Base-by-base conservation (phyloP, 495 filamentous ascomycete species). In the Aspergillus panamensis region DNA sequence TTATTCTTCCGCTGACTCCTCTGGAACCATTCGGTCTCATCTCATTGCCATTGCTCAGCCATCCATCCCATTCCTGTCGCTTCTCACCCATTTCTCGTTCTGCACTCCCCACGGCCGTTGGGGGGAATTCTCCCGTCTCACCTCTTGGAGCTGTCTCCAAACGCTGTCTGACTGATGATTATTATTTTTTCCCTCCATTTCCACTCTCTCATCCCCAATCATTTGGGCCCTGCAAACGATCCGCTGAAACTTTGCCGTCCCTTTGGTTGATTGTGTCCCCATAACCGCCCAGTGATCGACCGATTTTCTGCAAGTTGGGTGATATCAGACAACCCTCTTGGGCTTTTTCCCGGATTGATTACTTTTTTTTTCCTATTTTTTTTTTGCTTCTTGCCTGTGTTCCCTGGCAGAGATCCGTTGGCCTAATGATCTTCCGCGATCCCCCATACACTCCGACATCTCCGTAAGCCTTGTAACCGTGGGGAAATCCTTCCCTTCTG, bases 381-480 rank as follows among this genome's bases (percentile, higher is more conserved):
- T 21, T 39, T 48, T 29, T 48, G 17, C 47, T 53, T 37, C 30
- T 42, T 32, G 42, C 10, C 52, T 48, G 16, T 47, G 32, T 51
- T 39, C 42, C 25, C 45, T 30, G 52, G 40, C 14, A 30, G 43
- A 55, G 57, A 63, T 57, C 61, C 29, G 54, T 70, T 70, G 57
- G 67, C 39, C 66, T 67, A 67, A 73, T 69, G 68, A 60, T 65
- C 63, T 51, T 55, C 61, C 62, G 55, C 53, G 55, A 61, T 62
- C 55, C 62, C 67, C 61, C 69, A 63, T 64, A 68, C 48, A 31
- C 58, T 69, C 69, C 67, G 66, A 66, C 63, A 51, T 55, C 48
- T 69, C 70, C 70, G 69, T 66, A 63, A 62, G 55, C 57, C 59
- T 65, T 51, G 66, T 62, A 60, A 64, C 59, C 59, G 67, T 73